Evolutionary conservation across 768 basidiomycete genomes (phyloP).

Genomic region (Clathrus columnatus): DNA sequence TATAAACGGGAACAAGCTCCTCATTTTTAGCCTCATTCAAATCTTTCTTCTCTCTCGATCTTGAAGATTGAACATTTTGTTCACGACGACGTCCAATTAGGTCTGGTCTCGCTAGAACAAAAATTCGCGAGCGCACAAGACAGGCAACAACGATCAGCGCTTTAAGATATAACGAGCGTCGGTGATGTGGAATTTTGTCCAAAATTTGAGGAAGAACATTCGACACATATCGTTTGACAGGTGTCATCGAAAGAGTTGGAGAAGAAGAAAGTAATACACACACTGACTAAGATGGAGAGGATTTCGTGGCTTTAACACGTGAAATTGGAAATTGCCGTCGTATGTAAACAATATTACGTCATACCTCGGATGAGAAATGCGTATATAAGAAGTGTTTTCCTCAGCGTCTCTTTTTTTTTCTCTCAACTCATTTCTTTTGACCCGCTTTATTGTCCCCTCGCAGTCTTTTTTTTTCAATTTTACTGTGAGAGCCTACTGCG

Average conservation of each 20-base stretch:
- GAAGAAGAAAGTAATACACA: not conserved
- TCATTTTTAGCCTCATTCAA: not conserved
- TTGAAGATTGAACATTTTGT: conserved; percentile 23
- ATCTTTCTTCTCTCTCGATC: conserved; percentile 31
- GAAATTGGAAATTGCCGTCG: not conserved
- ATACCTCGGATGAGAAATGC: not conserved
- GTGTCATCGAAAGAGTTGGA: not conserved
- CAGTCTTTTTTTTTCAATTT: not conserved
- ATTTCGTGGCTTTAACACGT: not conserved
- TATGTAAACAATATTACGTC: not conserved
- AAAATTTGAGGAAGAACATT: not conserved
- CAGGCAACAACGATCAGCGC: conserved; percentile 6
- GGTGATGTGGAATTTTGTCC: not conserved
- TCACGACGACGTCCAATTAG: not conserved
- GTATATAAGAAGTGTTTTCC: not conserved
- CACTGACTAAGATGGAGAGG: not conserved
- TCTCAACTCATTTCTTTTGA: conserved; percentile 11
- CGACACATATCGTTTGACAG: not conserved
- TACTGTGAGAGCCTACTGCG: conserved; percentile 11
- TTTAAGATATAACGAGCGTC: not conserved
- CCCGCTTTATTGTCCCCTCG: conserved; percentile 12
- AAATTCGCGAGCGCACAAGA: conserved; percentile 8
- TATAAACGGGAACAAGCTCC: conserved; percentile 48
- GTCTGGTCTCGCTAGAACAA: not conserved
- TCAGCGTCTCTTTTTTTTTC: not conserved